phyloP scores from a whole-genome alignment of 768 basidiomycete genomes.

The Leccinum incarnatum region DNA sequence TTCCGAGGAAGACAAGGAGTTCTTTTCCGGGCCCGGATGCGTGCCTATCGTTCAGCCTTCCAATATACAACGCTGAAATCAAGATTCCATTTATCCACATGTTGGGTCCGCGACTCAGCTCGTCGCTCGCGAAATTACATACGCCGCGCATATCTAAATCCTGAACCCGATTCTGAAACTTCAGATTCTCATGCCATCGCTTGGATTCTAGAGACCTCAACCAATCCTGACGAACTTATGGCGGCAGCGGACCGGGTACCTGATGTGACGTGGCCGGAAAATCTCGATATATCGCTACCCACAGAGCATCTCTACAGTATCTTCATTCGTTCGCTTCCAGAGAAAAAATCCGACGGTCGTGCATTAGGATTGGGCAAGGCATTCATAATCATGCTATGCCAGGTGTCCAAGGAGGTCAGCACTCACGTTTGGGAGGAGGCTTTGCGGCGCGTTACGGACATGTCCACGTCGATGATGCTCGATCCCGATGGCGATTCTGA shows the following conservation, averaged over 20 bases:
- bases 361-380: slow-evolving; percentile 4
- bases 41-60: neutral
- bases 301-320: slow-evolving; percentile 1
- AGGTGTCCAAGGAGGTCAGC: neutral
- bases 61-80: neutral
- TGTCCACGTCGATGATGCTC: neutral
- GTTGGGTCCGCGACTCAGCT: neutral
- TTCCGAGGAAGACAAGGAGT: neutral
- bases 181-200: slow-evolving; percentile 8
- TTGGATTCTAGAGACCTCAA: slow-evolving; percentile 23
- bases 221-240: slow-evolving; percentile 12
- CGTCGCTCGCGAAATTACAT: neutral
- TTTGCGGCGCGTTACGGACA: neutral
- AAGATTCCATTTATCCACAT: neutral
- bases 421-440: neutral
- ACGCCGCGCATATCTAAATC: neutral
- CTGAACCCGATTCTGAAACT: neutral
- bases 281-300: slow-evolving; percentile 10
- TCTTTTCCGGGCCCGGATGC: neutral
- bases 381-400: slow-evolving; percentile 3
- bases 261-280: slow-evolving; percentile 14
- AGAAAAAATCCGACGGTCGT: neutral
- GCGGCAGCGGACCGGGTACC: slow-evolving; percentile 12
- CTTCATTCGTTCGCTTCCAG: slow-evolving; percentile 3
- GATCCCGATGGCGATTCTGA: neutral